phyloP scores from a whole-genome alignment of 805 yeast species.

The Nematodospora valgi region DNA sequence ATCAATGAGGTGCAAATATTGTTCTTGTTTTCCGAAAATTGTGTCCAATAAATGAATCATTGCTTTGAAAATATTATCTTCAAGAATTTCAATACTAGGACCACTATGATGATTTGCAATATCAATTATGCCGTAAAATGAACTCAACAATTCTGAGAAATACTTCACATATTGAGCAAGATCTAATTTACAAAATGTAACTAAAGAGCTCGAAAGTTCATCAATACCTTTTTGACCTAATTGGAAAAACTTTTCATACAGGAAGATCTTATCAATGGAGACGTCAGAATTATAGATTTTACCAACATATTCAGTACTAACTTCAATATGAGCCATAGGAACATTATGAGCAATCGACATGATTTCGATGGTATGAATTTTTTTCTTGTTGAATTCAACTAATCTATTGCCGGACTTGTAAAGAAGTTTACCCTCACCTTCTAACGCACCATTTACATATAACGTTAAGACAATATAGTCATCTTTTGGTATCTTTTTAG shows the following conservation, averaged over 20 bases:
- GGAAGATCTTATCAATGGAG: conserved; percentile 51
- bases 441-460: conserved; percentile 58
- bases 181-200: conserved; percentile 52
- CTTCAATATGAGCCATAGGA: conserved; percentile 46
- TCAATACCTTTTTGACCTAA: conserved; percentile 37
- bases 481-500: conserved; percentile 27
- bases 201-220: conserved; percentile 46
- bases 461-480: conserved; percentile 56
- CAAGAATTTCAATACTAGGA: conserved; percentile 22
- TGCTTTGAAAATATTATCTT: conserved; percentile 47
- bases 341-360: conserved; percentile 32
- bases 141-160: conserved; percentile 53
- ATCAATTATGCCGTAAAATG: conserved; percentile 32
- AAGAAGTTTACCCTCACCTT: conserved; percentile 57
- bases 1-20: conserved; percentile 55
- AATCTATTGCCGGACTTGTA: conserved; percentile 47
- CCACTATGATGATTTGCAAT: neutral
- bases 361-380: conserved; percentile 43
- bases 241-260: conserved; percentile 49
- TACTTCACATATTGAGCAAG: conserved; percentile 52
- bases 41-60: conserved; percentile 60
- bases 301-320: conserved; percentile 67
- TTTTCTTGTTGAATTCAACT: conserved; percentile 43
- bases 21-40: conserved; percentile 63
- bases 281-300: conserved; percentile 57